A percentile compares a stretch with the other conserved stretches of the same genome.
Evolutionary conservation across 176 grass and related monocot species (phyloP).

Genomic region (Aegilops sharonensis): DNA sequence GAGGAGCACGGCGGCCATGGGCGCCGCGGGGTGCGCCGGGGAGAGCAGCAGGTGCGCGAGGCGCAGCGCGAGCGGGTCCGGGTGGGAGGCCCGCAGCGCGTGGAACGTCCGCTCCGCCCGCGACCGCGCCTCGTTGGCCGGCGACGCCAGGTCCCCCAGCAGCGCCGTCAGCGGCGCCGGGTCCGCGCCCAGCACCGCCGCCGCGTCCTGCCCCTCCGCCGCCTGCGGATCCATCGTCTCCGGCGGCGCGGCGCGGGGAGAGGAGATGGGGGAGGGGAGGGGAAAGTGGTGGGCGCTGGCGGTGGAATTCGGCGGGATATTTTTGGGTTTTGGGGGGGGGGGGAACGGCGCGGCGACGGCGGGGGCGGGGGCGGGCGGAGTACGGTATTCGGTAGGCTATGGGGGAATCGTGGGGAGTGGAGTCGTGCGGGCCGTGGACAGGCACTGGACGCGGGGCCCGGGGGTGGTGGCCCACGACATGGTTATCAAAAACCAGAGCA

Average conservation of each 20-base stretch:
- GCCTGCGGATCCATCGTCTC: slow-evolving; percentile 37
- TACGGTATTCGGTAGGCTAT: neutral
- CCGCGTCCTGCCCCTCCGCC: slow-evolving; percentile 18
- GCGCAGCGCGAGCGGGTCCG: slow-evolving; percentile 61
- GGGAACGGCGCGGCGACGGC: slow-evolving; percentile 5
- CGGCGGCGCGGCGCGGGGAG: neutral
- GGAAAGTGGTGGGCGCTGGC: neutral
- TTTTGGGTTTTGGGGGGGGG: slow-evolving; percentile 39
- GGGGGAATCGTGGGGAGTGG: neutral
- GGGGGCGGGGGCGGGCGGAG: neutral
- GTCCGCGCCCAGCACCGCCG: slow-evolving; percentile 63
- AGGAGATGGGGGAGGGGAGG: too few relatives aligned
- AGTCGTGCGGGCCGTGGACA: slow-evolving; percentile 27
- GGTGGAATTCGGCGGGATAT: slow-evolving; percentile 39
- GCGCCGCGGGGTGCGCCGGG: slow-evolving; percentile 40
- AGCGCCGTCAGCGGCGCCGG: slow-evolving; percentile 57
- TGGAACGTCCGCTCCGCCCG: slow-evolving; percentile 76
- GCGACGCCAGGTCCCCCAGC: slow-evolving; percentile 65
- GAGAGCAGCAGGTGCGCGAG: slow-evolving; percentile 80
- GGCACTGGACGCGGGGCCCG: slow-evolving; percentile 13
- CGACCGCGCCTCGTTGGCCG: slow-evolving; percentile 76
- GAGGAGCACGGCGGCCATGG: slow-evolving; percentile 60
- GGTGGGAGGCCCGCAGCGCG: slow-evolving; percentile 49
- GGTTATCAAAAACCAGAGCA: slow-evolving; percentile 23
- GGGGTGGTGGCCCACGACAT: slow-evolving; percentile 8